Base-by-base conservation (phyloP, 441 rosid genomes). In the Corymbia citriodora region DNA sequence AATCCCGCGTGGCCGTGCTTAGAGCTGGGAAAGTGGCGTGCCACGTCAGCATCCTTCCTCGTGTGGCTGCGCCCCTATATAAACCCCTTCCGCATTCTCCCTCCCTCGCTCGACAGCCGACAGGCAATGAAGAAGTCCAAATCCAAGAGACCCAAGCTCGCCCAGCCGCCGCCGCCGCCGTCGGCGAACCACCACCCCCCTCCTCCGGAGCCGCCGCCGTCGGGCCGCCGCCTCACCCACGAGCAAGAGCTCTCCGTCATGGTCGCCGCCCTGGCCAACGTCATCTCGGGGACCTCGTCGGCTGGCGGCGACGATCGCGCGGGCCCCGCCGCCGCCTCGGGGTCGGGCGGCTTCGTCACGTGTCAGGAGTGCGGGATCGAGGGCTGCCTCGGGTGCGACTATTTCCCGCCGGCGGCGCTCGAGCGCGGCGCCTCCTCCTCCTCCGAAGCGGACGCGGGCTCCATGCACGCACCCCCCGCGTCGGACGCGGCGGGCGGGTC, bases 331-430 rank as follows among this genome's bases (percentile, higher is more conserved):
- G 21, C 87, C 27, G 55, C 40, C 53, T 88, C 89, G 6, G 93
- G 83, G 52, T 85, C 93, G 27, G 91, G 92, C 1, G 96, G 90
- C 61, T 74, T 91, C 15, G 95, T 94, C 93, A 94, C 96, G 92
- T 98, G 99, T 55, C 94, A 90, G 59, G 92, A 94, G 16, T 97
- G 99, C 91, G 91, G 85, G 40, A 95, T 95, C 89, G 92, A 92
- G 29, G 99, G 98, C 3, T 96, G 99, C 87, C 92, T 96, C 3
- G 98, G 98, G 52, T 98, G 99, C 92, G 88, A 93, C 68, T 94
- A 93, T 94, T 97, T 97, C 94, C 95, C 93, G 93, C 94, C 98
- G 91, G 94, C 91, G 87, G 94, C 91, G 87, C 92, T 90, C 10
- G 92, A 92, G 45, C 55, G 27, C 9, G 29, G 61, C 2, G 11